A percentile compares a stretch with the other conserved stretches of the same genome.
These are phyloP conservation scores for Aristolochia fimbriata DNA, from an alignment of 164 flowering plant genomes.

Conservation along the genomic window DNA sequence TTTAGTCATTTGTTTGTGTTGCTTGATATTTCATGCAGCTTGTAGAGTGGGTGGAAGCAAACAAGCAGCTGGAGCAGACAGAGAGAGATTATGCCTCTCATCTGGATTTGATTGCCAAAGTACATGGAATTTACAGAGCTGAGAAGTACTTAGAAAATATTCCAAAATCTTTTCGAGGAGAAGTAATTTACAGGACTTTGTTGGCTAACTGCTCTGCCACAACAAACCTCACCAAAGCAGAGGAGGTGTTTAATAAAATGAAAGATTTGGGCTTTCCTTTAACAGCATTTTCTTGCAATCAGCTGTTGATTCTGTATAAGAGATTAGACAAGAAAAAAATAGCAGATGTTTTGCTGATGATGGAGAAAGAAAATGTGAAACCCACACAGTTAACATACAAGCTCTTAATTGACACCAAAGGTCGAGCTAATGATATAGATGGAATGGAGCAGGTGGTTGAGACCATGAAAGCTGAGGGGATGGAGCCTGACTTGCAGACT, in stretches of 20 bases:
- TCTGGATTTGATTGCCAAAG: slow-evolving; percentile 63
- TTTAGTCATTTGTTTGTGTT: neutral
- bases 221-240: slow-evolving; percentile 46
- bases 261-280: slow-evolving; percentile 49
- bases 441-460: slow-evolving; percentile 77
- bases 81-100: slow-evolving; percentile 77
- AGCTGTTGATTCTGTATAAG: slow-evolving; percentile 70
- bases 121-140: slow-evolving; percentile 48
- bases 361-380: slow-evolving; percentile 79
- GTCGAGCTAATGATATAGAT: slow-evolving; percentile 47
- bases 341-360: slow-evolving; percentile 59
- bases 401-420: slow-evolving; percentile 62
- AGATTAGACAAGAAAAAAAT: slow-evolving; percentile 63
- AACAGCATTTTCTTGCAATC: slow-evolving; percentile 61
- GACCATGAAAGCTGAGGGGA: slow-evolving; percentile 68
- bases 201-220: slow-evolving; percentile 43
- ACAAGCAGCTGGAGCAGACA: slow-evolving; percentile 26
- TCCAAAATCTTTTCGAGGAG: slow-evolving; percentile 61
- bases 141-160: slow-evolving; percentile 45
- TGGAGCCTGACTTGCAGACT: slow-evolving; percentile 32
- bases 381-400: slow-evolving; percentile 51
- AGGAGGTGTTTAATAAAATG: slow-evolving; percentile 74
- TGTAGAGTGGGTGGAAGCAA: slow-evolving; percentile 67
- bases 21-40: slow-evolving; percentile 35
- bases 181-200: slow-evolving; percentile 55